Evolutionary conservation across 2,329 filamentous ascomycete species (phyloP).

Genomic region (Calonectria montana): DNA sequence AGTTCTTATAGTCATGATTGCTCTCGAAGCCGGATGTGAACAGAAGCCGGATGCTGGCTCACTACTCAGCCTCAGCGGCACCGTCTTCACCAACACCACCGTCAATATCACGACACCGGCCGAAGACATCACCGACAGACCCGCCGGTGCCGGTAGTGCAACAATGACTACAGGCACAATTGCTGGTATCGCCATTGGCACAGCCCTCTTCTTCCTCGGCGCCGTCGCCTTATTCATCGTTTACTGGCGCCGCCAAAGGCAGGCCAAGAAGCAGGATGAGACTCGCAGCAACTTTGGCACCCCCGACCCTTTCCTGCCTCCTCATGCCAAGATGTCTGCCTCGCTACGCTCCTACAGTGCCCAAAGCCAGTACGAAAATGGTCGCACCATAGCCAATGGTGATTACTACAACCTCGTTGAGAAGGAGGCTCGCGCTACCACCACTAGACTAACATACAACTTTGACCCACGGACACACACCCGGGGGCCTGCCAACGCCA

Average conservation of each 20-base stretch:
- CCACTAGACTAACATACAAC: slow-evolving; percentile 38
- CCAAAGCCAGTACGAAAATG: slow-evolving; percentile 27
- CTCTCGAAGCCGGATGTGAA: slow-evolving; percentile 60
- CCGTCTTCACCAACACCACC: slow-evolving; percentile 51
- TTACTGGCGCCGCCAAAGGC: slow-evolving; percentile 59
- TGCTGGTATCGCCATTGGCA: slow-evolving; percentile 64
- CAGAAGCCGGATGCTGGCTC: slow-evolving; percentile 55
- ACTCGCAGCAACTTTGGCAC: slow-evolving; percentile 25
- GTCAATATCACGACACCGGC: slow-evolving; percentile 55
- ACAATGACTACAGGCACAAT: slow-evolving; percentile 61
- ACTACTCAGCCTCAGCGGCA: slow-evolving; percentile 54
- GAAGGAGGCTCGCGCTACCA: slow-evolving; percentile 33
- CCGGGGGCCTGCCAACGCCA: slow-evolving; percentile 42
- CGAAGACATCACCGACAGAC: slow-evolving; percentile 39
- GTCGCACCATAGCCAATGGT: slow-evolving; percentile 44
- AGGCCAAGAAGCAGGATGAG: slow-evolving; percentile 17
- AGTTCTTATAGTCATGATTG: slow-evolving; percentile 55
- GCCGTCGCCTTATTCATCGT: slow-evolving; percentile 57
- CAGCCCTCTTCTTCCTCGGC: slow-evolving; percentile 55
- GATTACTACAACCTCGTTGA: slow-evolving; percentile 56
- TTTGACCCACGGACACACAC: slow-evolving; percentile 40
- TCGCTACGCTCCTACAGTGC: slow-evolving; percentile 17
- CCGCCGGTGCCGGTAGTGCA: slow-evolving; percentile 40
- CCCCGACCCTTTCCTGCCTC: slow-evolving; percentile 35
- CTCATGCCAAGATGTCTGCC: slow-evolving; percentile 13